phyloP scores from a whole-genome alignment of 495 filamentous ascomycete species.

The Tirmania nivea region DNA sequence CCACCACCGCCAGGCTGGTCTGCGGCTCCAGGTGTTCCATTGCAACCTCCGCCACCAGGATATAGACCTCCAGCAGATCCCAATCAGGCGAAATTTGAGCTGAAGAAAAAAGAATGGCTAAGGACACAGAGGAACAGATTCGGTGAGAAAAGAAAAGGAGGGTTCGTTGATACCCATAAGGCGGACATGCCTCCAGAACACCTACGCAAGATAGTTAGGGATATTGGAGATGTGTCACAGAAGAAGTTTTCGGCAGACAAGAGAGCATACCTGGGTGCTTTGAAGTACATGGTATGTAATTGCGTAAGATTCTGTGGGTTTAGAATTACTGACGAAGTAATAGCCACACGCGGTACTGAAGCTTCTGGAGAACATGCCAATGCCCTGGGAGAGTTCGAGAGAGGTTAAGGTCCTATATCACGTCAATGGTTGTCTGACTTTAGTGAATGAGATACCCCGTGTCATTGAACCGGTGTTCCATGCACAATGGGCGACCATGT shows the following conservation, averaged over 20 bases:
- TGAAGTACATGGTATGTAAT: conserved; percentile 68
- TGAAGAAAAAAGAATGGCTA: conserved; percentile 99
- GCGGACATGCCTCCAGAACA: conserved; percentile 98
- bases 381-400: conserved; percentile 93
- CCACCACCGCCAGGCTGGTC: conserved; percentile 38
- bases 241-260: conserved; percentile 99
- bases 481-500: conserved; percentile 99
- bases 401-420: conserved; percentile 98
- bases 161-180: conserved; percentile 94
- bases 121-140: conserved; percentile 81
- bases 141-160: conserved; percentile 87
- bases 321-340: conserved; percentile 4
- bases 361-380: conserved; percentile 98
- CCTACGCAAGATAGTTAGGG: conserved; percentile 90
- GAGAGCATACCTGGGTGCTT: conserved; percentile 83
- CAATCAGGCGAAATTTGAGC: conserved; percentile 78
- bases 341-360: conserved; percentile 91
- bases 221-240: conserved; percentile 97
- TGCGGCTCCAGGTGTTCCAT: conserved; percentile 37
- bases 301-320: neutral
- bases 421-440: conserved; percentile 87
- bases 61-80: conserved; percentile 69
- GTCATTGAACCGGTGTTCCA: conserved; percentile 98
- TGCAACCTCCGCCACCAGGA: conserved; percentile 74
- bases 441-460: conserved; percentile 91